phyloP scores from a whole-genome alignment of 2,329 filamentous ascomycete genomes.

The Cadophora luteo-olivacea region DNA sequence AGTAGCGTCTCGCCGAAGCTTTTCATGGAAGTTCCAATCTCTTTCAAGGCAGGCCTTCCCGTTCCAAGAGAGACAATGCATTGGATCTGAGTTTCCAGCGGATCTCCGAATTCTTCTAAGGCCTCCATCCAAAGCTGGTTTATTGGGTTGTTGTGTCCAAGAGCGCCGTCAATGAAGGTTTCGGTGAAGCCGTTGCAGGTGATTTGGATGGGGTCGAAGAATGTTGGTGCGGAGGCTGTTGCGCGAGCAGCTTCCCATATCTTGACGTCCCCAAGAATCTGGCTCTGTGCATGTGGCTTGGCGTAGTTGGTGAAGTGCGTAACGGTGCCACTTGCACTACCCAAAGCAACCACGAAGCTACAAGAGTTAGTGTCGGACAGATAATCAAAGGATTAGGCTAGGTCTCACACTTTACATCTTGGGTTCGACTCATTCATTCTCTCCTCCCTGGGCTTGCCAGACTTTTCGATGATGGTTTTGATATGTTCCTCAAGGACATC shows the following conservation, averaged over 20 bases:
- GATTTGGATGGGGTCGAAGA: background rate
- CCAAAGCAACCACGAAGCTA: background rate
- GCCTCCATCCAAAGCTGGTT: background rate
- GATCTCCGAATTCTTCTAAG: background rate
- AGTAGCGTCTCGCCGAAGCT: background rate
- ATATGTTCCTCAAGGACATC: background rate
- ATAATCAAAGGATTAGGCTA: background rate
- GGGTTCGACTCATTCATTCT: background rate
- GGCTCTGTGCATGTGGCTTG: background rate
- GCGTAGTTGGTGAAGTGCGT: background rate
- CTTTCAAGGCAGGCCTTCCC: background rate
- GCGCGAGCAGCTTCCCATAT: background rate
- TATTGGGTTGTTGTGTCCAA: background rate
- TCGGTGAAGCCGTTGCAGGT: background rate
- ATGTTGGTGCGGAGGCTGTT: background rate
- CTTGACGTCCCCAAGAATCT: background rate
- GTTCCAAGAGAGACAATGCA: background rate
- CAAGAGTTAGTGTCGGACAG: background rate
- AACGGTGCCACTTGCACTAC: background rate
- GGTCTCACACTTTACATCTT: background rate
- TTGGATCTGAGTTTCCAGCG: background rate
- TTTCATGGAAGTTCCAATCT: background rate
- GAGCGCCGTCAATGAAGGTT: background rate
- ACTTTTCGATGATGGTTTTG: background rate
- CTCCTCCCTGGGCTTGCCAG: background rate